Evolutionary conservation across 768 basidiomycete species (phyloP), one percentile per base, ranked within the genome.

Genomic region (Ephemerocybe angulata): DNA sequence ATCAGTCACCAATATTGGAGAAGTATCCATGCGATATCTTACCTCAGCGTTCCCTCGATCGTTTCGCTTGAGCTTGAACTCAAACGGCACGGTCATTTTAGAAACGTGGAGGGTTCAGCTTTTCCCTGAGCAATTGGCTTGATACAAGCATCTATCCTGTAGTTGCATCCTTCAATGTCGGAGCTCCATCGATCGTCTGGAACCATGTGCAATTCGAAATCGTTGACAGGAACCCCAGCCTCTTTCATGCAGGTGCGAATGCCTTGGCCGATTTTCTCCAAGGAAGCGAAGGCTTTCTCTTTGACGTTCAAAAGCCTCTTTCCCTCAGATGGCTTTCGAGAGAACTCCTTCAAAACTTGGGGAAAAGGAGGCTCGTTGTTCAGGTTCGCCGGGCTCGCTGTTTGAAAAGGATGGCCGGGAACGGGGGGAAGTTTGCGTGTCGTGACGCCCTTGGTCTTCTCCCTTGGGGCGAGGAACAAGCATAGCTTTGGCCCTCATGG

Each of bases 81-180:
- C 61, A 35, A 53, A 48, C n/a, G 56, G 29, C n/a, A 64, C 56
- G 17, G 55, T 55, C 21, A 54, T 55, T 24, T 54, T 49, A 4
- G 52, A 33, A 15, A 52, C 19, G 15, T 25, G 24, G 19, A 51
- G 38, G n/a, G n/a, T n/a, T n/a, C n/a, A n/a, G n/a, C n/a, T 24
- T 44, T 33, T 46, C 24, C 35, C 24, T 12, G 46, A 19, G 11
- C 24, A 3, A 41, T 31, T 8, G 37, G 12, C 13, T 54, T 56
- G 30, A 60, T 52, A 42, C 59, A 62, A 8, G 60, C 63, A 41
- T 62, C 61, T 8, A 57, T 52, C 22, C 43, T 59, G 43, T 56
- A 47, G 30, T 54, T 57, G 38, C 22, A 52, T 13, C 58, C 58
- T 17, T 28, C 30, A 15, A 59, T 62, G 25, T 59, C 53, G 1